Conservation (phyloP, 306 rosid genomes). For the Vicia faba region DNA sequence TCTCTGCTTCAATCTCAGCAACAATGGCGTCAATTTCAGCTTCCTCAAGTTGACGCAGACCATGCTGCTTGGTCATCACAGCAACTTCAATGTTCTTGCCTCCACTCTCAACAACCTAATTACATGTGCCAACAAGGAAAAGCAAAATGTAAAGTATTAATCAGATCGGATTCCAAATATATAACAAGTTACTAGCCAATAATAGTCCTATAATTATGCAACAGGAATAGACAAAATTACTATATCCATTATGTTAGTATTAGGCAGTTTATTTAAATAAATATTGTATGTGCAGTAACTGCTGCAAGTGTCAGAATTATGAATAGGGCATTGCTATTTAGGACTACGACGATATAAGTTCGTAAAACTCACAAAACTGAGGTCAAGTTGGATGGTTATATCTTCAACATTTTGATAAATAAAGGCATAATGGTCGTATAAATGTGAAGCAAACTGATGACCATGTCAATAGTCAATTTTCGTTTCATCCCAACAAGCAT, state of each 20-base stretch:
- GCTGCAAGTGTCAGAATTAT: too few species aligned
- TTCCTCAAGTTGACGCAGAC: slow-evolving; percentile 90
- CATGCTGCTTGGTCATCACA: slow-evolving; percentile 86
- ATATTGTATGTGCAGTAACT: too few species aligned
- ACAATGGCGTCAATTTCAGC: slow-evolving; percentile 93
- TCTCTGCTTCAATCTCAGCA: slow-evolving; percentile 93
- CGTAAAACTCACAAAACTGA: too few species aligned
- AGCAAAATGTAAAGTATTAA: slow-evolving; percentile 3
- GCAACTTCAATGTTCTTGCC: slow-evolving; percentile 99
- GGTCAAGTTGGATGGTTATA: too few species aligned
- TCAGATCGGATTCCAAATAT: slow-evolving; percentile 27
- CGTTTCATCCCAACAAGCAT: too few species aligned
- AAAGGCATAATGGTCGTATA: too few species aligned
- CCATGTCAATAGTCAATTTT: too few species aligned
- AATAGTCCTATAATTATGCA: slow-evolving; percentile 3
- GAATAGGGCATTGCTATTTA: too few species aligned
- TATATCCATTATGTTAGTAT: neutral
- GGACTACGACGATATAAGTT: too few species aligned
- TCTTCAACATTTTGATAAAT: too few species aligned
- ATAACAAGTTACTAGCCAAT: neutral
- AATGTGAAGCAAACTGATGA: too few species aligned
- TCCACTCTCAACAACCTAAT: slow-evolving; percentile 98
- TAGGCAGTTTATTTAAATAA: too few species aligned
- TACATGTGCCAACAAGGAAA: slow-evolving; percentile 25
- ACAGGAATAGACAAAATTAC: slow-evolving; percentile 10